Percentiles rank a stretch among this genome's conserved stretches.
phyloP scores from a whole-genome alignment of 495 filamentous ascomycete genomes.

The Aspergillus campestris region DNA sequence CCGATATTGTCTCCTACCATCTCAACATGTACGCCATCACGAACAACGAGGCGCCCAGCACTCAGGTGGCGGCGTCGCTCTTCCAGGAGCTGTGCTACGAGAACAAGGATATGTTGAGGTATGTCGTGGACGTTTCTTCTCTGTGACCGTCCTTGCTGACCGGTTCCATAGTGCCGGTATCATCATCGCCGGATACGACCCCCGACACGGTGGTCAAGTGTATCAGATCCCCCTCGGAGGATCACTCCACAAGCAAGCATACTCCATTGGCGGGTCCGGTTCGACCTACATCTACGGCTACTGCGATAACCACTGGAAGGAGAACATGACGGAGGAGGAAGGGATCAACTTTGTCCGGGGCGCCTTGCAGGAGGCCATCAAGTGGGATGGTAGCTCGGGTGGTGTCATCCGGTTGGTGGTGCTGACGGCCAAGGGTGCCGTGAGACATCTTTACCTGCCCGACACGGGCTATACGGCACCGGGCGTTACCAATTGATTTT shows the following conservation, averaged over 20 bases:
- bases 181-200: slow-evolving; percentile 95
- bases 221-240: slow-evolving; percentile 96
- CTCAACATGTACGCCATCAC: slow-evolving; percentile 83
- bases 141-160: background rate
- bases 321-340: slow-evolving; percentile 87
- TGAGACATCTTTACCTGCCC: slow-evolving; percentile 82
- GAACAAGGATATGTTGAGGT: slow-evolving; percentile 91
- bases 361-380: slow-evolving; percentile 86
- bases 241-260: slow-evolving; percentile 93
- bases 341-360: slow-evolving; percentile 91
- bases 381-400: slow-evolving; percentile 98
- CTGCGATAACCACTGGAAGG: slow-evolving; percentile 93
- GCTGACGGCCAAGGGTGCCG: slow-evolving; percentile 77
- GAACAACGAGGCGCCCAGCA: slow-evolving; percentile 83
- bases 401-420: slow-evolving; percentile 98
- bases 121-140: slow-evolving; percentile 3
- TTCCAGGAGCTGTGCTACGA: slow-evolving; percentile 97
- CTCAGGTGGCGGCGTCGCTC: slow-evolving; percentile 84
- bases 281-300: slow-evolving; percentile 99
- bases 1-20: slow-evolving; percentile 95
- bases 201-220: slow-evolving; percentile 87
- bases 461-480: slow-evolving; percentile 72
- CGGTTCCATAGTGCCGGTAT: slow-evolving; percentile 66
- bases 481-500: slow-evolving; percentile 40
- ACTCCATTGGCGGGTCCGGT: slow-evolving; percentile 91